These are phyloP conservation scores for Aureobasidium subglaciale DNA, from an alignment of 2,329 filamentous ascomycete genomes.

Conservation along the genomic window DNA sequence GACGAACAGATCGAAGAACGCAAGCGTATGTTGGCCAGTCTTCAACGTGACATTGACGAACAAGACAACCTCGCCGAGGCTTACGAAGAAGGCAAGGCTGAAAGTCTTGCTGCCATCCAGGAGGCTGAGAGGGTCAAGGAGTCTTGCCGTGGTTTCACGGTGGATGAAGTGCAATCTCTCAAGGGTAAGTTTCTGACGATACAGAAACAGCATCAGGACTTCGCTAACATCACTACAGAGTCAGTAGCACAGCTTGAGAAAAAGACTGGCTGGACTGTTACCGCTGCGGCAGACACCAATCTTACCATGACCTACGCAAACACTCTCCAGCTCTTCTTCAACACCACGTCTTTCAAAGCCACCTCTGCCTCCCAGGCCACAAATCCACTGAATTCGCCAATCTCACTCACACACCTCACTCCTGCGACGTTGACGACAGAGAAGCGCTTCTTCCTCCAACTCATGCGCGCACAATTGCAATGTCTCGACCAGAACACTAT, in stretches of 20 bases:
- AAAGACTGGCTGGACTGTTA: slow-evolving; percentile 64
- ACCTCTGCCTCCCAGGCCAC: slow-evolving; percentile 19
- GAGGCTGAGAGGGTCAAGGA: slow-evolving; percentile 78
- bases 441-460: slow-evolving; percentile 68
- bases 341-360: slow-evolving; percentile 53
- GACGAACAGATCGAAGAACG: slow-evolving; percentile 65
- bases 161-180: slow-evolving; percentile 69
- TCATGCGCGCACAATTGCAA: slow-evolving; percentile 61
- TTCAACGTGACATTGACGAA: slow-evolving; percentile 60
- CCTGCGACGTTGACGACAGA: slow-evolving; percentile 51
- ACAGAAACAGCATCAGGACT: not conserved
- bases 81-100: slow-evolving; percentile 59
- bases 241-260: slow-evolving; percentile 60
- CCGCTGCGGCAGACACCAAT: slow-evolving; percentile 49
- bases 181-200: slow-evolving; percentile 54
- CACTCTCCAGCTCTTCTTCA: slow-evolving; percentile 67
- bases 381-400: slow-evolving; percentile 35
- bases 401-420: slow-evolving; percentile 65
- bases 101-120: slow-evolving; percentile 65
- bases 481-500: slow-evolving; percentile 53
- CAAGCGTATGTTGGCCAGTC: slow-evolving; percentile 56
- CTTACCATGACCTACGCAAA: slow-evolving; percentile 68
- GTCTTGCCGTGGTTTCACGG: slow-evolving; percentile 83
- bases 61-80: slow-evolving; percentile 59
- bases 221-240: slow-evolving; percentile 44